These are phyloP conservation scores for Cucurbita maxima DNA, from an alignment of 306 rosid genomes.

Conservation along the genomic window DNA sequence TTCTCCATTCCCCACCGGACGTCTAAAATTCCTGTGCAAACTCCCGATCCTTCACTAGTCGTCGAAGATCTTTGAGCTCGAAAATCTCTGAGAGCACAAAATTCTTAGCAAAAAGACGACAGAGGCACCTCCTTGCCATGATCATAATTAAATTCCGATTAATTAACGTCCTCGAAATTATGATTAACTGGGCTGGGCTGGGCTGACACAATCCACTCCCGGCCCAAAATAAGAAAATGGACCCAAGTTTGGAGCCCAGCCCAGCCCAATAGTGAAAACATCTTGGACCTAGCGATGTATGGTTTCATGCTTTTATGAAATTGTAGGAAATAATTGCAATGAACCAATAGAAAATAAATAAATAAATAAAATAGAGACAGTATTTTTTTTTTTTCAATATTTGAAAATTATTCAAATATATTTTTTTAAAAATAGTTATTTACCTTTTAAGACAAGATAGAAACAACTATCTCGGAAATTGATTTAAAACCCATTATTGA, in stretches of 20 bases:
- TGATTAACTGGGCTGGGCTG: not conserved
- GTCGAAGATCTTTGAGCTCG: not conserved
- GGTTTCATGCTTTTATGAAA: no score
- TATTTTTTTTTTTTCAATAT: no score
- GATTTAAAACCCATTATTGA: no score
- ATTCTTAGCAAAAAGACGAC: not conserved
- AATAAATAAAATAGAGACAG: no score
- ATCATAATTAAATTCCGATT: not conserved
- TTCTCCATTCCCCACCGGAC: conserved; percentile 46
- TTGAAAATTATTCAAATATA: no score
- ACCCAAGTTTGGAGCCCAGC: not conserved
- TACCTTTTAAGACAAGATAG: no score
- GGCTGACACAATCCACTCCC: not conserved
- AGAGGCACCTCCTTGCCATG: not conserved
- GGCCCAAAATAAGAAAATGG: not conserved
- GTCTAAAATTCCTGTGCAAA: not conserved
- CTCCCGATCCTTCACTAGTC: not conserved
- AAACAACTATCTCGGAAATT: no score
- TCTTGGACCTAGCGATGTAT: not conserved
- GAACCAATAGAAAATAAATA: no score
- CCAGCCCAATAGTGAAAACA: not conserved
- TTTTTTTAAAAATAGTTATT: no score
- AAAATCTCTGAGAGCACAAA: not conserved
- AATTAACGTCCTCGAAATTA: not conserved
- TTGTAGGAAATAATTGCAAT: no score